Base-by-base conservation (phyloP, 495 filamentous ascomycete genomes). In the Pseudotulostoma volvatum region DNA sequence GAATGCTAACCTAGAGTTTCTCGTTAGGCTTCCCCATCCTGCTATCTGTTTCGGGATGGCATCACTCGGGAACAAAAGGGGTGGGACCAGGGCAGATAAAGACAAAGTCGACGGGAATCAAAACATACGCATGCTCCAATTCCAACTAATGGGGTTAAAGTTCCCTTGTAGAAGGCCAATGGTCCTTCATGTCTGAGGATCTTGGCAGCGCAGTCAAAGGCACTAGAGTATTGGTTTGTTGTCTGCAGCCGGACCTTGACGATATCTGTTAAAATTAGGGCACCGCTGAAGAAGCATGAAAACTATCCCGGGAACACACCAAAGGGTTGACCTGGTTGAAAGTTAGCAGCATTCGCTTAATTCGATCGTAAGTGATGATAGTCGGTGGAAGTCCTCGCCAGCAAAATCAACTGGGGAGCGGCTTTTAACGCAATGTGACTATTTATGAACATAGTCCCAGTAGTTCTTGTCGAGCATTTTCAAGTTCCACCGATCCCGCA, bases 171-270 rank as follows among this genome's bases (percentile, higher is more conserved):
- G 71, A 97, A 97, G 33, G 90, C 88, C 2, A 78, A 52, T 1
- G 87, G 68, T 1, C 90, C 92, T 59, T 97, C 90, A 55, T 81
- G 78, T 49, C 73, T 76, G 54, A 81, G 81, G 60, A 96, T 95
- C 48, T 81, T 73, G 33, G 67, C 66, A 1, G 87, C 90, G 43
- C 79, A 80, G 47, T 85, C 70, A 21, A 87, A 55, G 33, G 90
- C 90, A 50, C 71, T 78, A 41, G 69, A 66, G 67, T 94, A 92
- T 46, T 81, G 67, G 14, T 68, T 74, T 33, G 76, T 82, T 9
- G 90, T 97, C 61, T 97, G 90, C 17, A 97, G 70, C 31, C 90
- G 81, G 43, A 97, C 92, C 69, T 97, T 97, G 56, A 97, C 81
- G 36, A 97, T 97, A 67, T 97, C 90, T 80, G 48, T 16, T 7